Evolutionary conservation across 306 rosid genomes (phyloP).

Genomic region (Begonia peltatifolia): DNA sequence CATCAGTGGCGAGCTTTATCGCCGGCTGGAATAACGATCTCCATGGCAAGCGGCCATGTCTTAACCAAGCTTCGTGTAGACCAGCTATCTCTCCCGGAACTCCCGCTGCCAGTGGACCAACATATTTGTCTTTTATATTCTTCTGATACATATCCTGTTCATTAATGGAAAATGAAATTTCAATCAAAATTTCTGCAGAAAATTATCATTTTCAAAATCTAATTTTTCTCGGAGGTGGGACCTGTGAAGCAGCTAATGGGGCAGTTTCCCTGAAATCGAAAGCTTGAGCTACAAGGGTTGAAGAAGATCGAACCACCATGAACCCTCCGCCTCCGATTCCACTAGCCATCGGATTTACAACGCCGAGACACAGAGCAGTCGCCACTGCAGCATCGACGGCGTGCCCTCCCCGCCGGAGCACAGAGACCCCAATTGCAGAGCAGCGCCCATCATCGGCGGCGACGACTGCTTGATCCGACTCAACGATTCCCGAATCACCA

Average conservation of each 20-base stretch:
- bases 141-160: slow-evolving; percentile 68
- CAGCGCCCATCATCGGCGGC: slow-evolving; percentile 82
- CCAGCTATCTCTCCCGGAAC: slow-evolving; percentile 95
- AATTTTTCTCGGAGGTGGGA: slow-evolving; percentile 4
- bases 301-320: slow-evolving; percentile 58
- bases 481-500: slow-evolving; percentile 21
- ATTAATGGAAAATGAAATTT: slow-evolving; percentile 10
- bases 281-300: slow-evolving; percentile 41
- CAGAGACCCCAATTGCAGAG: slow-evolving; percentile 58
- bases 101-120: slow-evolving; percentile 63
- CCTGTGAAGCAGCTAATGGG: slow-evolving; percentile 86
- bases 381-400: slow-evolving; percentile 97
- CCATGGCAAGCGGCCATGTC: slow-evolving; percentile 70
- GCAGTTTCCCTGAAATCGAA: slow-evolving; percentile 89
- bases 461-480: slow-evolving; percentile 77
- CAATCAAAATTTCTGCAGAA: slow-evolving; percentile 1
- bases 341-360: slow-evolving; percentile 57
- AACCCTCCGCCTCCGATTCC: slow-evolving; percentile 92
- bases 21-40: slow-evolving; percentile 61
- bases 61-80: slow-evolving; percentile 72
- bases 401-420: slow-evolving; percentile 72
- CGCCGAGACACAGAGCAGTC: slow-evolving; percentile 72
- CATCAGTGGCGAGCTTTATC: slow-evolving; percentile 54
- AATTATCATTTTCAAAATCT: slow-evolving; percentile 6
- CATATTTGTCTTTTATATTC: slow-evolving; percentile 29